These are phyloP conservation scores for Centrapalus pauciflorus DNA, from an alignment of 129 eudicot species.

Conservation along the genomic window DNA sequence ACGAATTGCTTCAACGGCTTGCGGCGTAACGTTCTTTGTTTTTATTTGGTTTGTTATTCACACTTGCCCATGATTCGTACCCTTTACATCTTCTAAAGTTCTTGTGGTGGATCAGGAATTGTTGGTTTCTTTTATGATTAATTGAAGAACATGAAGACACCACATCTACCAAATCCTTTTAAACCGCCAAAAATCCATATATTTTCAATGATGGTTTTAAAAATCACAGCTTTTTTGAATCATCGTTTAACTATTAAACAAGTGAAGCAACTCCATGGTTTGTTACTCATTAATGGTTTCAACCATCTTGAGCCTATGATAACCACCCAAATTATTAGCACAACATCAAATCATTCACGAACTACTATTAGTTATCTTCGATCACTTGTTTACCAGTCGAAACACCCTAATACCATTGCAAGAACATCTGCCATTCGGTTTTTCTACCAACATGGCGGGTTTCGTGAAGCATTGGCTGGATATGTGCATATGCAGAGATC, in stretches of 20 bases:
- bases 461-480: slow-evolving; percentile 11
- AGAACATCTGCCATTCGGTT: slow-evolving; percentile 16
- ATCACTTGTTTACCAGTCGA: slow-evolving; percentile 2
- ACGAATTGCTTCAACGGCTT: slow-evolving; percentile 6
- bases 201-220: slow-evolving; percentile 14
- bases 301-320: slow-evolving; percentile 25
- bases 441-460: slow-evolving; percentile 19
- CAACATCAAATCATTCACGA: background rate
- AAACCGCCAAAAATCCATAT: slow-evolving; percentile 4
- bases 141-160: background rate
- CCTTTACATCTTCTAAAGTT: background rate
- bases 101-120: background rate
- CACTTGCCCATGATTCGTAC: background rate
- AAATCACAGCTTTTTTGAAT: slow-evolving; percentile 20
- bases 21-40: background rate
- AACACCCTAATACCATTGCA: slow-evolving; percentile 14
- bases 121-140: background rate
- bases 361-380: slow-evolving; percentile 5
- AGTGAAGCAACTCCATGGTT: slow-evolving; percentile 20
- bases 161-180: slow-evolving; percentile 16
- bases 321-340: slow-evolving; percentile 16
- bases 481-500: slow-evolving; percentile 14
- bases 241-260: slow-evolving; percentile 13
- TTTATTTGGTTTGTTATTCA: background rate
- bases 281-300: slow-evolving; percentile 22